Conservation (phyloP, 805 yeast genomes). For the Yamadazyma philogaea region DNA sequence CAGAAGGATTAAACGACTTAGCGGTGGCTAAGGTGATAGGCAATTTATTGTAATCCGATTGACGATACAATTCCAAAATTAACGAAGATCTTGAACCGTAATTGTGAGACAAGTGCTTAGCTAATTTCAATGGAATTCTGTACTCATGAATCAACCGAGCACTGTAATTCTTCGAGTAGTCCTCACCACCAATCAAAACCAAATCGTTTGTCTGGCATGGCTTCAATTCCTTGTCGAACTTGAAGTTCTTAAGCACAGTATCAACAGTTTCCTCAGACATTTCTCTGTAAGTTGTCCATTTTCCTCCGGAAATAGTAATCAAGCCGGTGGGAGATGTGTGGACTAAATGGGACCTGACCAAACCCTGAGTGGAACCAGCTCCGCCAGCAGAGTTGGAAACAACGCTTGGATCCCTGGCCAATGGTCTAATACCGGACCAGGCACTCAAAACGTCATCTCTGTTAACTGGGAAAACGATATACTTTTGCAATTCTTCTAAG, state of each 20-base stretch:
- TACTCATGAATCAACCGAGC: conserved; percentile 80
- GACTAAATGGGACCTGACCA: conserved; percentile 86
- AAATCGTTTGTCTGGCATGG: conserved; percentile 54
- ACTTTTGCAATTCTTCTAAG: conserved; percentile 81
- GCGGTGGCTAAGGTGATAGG: conserved; percentile 60
- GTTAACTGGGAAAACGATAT: conserved; percentile 82
- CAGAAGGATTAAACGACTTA: conserved; percentile 30
- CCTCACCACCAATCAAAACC: conserved; percentile 76
- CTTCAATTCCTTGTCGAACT: conserved; percentile 31
- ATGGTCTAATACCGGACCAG: conserved; percentile 96
- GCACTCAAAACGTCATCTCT: conserved; percentile 91
- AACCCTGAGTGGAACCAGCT: conserved; percentile 67
- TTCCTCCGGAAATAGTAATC: conserved; percentile 92
- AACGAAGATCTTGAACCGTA: conserved; percentile 89
- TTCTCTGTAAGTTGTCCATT: conserved; percentile 97
- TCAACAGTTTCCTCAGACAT: conserved; percentile 95
- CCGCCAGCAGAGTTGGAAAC: conserved; percentile 45
- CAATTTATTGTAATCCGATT: conserved; percentile 52
- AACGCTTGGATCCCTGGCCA: conserved; percentile 88
- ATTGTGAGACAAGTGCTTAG: conserved; percentile 78
- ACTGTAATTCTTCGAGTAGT: conserved; percentile 68
- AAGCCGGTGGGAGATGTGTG: conserved; percentile 70
- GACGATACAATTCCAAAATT: conserved; percentile 55
- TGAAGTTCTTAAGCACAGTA: conserved; percentile 53
- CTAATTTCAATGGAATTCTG: conserved; percentile 66